Conservation (phyloP, 148 eudicot species). For the Spergularia marina region DNA sequence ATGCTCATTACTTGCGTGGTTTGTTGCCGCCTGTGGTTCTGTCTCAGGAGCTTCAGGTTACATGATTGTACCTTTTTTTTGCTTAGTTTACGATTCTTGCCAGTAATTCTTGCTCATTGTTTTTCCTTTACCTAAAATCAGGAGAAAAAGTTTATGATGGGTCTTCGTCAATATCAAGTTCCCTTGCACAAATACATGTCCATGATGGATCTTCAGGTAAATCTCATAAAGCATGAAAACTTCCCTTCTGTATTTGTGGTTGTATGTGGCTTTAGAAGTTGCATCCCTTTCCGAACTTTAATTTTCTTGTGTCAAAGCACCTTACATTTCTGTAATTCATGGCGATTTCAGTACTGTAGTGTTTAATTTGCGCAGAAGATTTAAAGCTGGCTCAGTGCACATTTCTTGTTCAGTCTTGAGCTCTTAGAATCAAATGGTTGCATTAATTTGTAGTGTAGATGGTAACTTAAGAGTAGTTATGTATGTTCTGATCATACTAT, state of each 20-base stretch:
- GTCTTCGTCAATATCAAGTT: conserved; percentile 65
- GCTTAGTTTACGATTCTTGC: neutral
- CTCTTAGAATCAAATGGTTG: no score
- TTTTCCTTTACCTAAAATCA: conserved; percentile 15
- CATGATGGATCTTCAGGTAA: conserved; percentile 93
- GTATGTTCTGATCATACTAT: neutral
- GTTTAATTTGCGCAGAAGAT: neutral
- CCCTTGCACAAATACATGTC: conserved; percentile 85
- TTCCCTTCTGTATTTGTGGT: neutral
- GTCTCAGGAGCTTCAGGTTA: conserved; percentile 80
- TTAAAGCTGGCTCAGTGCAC: neutral
- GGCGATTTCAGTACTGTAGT: neutral
- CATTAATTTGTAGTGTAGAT: no score
- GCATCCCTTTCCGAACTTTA: neutral
- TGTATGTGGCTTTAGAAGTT: neutral
- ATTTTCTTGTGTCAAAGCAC: neutral
- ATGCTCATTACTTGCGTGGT: conserved; percentile 85
- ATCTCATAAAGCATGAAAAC: neutral
- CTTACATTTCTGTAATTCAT: neutral
- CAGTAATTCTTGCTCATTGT: conserved; percentile 9
- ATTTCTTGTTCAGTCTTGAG: neutral
- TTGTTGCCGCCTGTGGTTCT: conserved; percentile 67
- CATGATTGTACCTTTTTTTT: neutral
- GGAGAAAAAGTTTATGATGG: conserved; percentile 68
- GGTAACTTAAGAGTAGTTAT: no score